Conservation (phyloP, 352 stramenopile genomes). For the Blastocystis sp. region DNA sequence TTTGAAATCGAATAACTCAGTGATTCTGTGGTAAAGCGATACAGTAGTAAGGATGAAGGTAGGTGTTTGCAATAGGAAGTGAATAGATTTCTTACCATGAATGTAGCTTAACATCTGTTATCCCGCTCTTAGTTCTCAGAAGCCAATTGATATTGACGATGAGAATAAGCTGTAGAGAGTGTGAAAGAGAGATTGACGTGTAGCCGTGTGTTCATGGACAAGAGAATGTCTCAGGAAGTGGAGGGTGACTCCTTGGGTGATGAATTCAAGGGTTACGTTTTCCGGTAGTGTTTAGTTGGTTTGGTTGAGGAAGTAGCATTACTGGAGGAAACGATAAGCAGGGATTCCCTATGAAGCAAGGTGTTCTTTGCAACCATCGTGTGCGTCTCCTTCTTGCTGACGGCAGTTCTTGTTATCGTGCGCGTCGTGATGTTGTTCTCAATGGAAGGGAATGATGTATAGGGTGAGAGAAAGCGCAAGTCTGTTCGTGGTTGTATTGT, state of each 20-base stretch:
- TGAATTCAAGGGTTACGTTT: constrained; percentile 87
- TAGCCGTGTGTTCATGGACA: too few species aligned
- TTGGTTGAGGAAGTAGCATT: constrained; percentile 82
- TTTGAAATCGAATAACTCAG: not conserved
- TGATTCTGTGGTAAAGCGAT: constrained; percentile 3
- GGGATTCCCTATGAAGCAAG: too few species aligned
- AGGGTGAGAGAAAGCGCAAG: constrained; percentile 97
- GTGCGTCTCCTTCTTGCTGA: too few species aligned
- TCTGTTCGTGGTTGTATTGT: constrained; percentile 98
- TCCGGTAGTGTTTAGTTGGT: constrained; percentile 98
- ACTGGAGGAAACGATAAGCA: constrained; percentile 99
- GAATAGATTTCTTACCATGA: constrained; percentile 63
- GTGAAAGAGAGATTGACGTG: too few species aligned
- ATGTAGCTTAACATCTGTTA: constrained; percentile 99
- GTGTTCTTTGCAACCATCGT: too few species aligned
- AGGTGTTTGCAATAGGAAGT: not conserved
- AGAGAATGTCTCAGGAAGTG: too few species aligned
- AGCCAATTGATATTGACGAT: constrained; percentile 99
- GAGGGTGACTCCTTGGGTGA: too few species aligned
- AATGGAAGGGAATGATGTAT: too few species aligned
- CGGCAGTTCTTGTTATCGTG: too few species aligned
- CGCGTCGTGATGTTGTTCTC: too few species aligned
- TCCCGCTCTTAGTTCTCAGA: constrained; percentile 90
- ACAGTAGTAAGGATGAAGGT: not conserved
- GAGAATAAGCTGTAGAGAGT: constrained; percentile 97